Conservation (phyloP, 2,329 filamentous ascomycete genomes). For the Fusarium pseudocircinatum region DNA sequence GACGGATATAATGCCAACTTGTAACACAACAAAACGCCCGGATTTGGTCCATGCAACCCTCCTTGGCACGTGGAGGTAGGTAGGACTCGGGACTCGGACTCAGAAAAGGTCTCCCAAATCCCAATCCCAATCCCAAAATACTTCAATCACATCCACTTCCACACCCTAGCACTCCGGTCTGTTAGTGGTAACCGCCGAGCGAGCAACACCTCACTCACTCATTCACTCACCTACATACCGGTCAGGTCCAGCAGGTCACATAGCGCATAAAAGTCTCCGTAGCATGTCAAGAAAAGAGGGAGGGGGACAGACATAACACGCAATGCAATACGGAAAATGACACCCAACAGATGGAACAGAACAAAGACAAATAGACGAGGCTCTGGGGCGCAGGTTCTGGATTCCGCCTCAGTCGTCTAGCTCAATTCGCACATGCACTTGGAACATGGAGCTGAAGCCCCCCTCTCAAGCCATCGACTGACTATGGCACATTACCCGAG, state of each 20-base stretch:
- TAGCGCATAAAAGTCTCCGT: not conserved
- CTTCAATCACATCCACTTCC: not conserved
- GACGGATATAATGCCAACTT: not conserved
- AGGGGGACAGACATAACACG: not conserved
- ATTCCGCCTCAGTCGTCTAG: slow-evolving; percentile 20
- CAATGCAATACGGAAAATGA: not conserved
- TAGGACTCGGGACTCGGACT: slow-evolving; percentile 1
- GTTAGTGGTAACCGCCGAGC: slow-evolving; percentile 9
- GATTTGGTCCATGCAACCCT: slow-evolving; percentile 18
- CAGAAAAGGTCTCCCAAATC: not conserved
- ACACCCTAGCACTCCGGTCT: not conserved
- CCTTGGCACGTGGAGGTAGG: slow-evolving; percentile 23
- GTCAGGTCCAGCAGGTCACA: not conserved
- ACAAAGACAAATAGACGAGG: slow-evolving; percentile 1
- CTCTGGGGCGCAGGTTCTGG: slow-evolving; percentile 16
- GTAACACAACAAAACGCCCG: slow-evolving; percentile 14
- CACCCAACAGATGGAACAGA: not conserved
- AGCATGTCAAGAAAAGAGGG: not conserved
- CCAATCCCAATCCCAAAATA: not conserved
- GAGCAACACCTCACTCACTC: not conserved
- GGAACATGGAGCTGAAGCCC: slow-evolving; percentile 26
- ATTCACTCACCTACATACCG: not conserved
- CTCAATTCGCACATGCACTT: slow-evolving; percentile 15
- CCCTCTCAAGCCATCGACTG: slow-evolving; percentile 21
- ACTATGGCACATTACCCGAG: not conserved